These are phyloP conservation scores for Candida ponderosae DNA, from an alignment of 805 yeast species.

Conservation along the genomic window DNA sequence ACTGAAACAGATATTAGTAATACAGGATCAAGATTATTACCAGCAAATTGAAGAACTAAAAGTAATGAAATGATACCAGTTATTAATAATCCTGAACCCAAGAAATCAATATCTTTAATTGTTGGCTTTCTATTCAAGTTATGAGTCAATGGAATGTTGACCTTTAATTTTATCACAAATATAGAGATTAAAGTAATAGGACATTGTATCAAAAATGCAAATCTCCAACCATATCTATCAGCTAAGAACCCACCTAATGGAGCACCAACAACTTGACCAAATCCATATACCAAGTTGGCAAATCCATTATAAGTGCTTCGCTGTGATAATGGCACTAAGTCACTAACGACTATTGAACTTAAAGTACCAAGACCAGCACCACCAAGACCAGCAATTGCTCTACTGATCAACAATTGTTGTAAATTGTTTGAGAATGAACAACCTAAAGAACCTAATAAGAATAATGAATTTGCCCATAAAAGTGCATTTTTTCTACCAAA, in stretches of 20 bases:
- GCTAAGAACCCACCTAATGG: conserved; percentile 30
- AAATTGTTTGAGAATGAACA: conserved; percentile 26
- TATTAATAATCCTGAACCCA: conserved; percentile 26
- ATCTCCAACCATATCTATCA: conserved; percentile 31
- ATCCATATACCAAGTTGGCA: conserved; percentile 28
- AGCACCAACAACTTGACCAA: conserved; percentile 31
- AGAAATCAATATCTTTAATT: conserved; percentile 24
- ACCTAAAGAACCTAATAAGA: conserved; percentile 29
- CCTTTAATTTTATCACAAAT: conserved; percentile 5
- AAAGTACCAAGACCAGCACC: conserved; percentile 34
- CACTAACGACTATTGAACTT: conserved; percentile 31
- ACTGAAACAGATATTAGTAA: conserved; percentile 9
- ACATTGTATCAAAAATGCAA: conserved; percentile 29
- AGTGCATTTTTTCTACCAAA: conserved; percentile 29
- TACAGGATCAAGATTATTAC: conserved; percentile 1
- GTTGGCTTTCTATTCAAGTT: neutral
- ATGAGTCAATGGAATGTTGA: neutral
- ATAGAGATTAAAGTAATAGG: conserved; percentile 22
- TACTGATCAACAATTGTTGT: conserved; percentile 21
- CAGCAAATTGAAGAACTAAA: conserved; percentile 18
- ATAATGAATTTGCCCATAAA: conserved; percentile 25
- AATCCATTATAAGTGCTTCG: conserved; percentile 33
- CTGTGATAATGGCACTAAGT: conserved; percentile 27
- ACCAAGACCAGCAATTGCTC: conserved; percentile 33
- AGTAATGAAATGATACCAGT: conserved; percentile 25